Evolutionary conservation across 23 red algal genomes (phyloP).

Genomic region (Pyropia yezoensis): DNA sequence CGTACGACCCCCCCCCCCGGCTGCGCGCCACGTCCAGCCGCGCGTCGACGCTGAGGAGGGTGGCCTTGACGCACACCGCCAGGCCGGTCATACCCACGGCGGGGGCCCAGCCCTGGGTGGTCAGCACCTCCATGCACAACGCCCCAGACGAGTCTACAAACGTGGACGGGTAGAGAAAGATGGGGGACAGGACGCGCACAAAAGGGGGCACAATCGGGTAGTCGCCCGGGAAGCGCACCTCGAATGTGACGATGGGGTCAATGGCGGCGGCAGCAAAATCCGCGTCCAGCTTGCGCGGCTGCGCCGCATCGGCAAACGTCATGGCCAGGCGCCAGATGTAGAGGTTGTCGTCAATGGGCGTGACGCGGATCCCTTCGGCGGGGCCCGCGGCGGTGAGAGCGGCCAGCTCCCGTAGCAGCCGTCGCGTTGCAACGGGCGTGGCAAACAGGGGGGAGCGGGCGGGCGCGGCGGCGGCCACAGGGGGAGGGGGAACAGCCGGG

Average conservation of each 20-base stretch:
- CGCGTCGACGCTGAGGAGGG: no score
- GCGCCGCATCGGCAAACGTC: conserved; percentile 27
- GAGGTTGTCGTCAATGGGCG: conserved; percentile 42
- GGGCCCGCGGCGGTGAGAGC: no score
- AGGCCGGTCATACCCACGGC: conserved; percentile 20
- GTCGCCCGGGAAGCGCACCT: conserved; percentile 28
- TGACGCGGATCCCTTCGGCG: conserved; percentile 25
- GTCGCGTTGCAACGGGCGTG: no score
- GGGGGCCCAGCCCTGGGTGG: conserved; percentile 49
- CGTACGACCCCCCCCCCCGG: no score
- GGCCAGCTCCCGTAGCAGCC: no score
- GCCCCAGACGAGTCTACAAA: conserved; percentile 34
- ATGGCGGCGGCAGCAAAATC: conserved; percentile 16
- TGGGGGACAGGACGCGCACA: conserved; percentile 36
- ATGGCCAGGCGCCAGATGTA: conserved; percentile 47
- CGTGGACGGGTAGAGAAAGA: conserved; percentile 12
- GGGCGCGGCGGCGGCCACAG: no score
- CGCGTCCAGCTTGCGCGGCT: conserved; percentile 4
- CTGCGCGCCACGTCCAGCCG: no score
- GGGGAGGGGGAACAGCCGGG: no score
- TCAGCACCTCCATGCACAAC: conserved; percentile 61
- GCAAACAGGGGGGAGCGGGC: no score
- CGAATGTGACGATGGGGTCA: conserved; percentile 23
- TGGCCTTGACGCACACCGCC: no score
- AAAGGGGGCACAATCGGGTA: conserved; percentile 47